Conservation (phyloP, 1,284 basidiomycete species). For the Cryptococcus sp. region DNA sequence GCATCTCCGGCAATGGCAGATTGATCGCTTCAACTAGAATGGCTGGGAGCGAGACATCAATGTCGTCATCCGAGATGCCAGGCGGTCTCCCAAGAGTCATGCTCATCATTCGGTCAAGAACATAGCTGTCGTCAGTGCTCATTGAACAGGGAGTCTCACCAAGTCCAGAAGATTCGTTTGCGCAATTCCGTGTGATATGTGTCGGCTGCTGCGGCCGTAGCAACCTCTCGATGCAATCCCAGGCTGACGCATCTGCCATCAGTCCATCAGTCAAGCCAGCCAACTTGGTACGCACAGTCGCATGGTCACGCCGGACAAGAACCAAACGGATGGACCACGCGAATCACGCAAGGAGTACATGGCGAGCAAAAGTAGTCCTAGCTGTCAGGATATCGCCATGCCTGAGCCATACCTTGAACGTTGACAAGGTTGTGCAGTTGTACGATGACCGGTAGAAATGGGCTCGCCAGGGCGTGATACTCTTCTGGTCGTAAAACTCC, state of each 20-base stretch:
- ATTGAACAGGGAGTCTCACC: conserved; percentile 5
- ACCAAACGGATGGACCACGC: conserved; percentile 21
- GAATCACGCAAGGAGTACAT: conserved; percentile 21
- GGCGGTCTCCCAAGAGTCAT: conserved; percentile 17
- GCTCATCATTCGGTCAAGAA: conserved; percentile 17
- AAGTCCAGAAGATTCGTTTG: conserved; percentile 23
- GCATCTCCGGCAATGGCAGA: not conserved
- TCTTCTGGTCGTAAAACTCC: conserved; percentile 12
- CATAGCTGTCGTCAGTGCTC: conserved; percentile 9
- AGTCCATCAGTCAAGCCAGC: too few relatives aligned
- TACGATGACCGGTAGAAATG: conserved; percentile 16
- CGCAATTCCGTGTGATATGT: conserved; percentile 16
- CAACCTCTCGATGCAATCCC: conserved; percentile 12
- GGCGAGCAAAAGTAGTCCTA: conserved; percentile 17
- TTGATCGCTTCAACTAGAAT: not conserved
- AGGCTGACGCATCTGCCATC: conserved; percentile 15
- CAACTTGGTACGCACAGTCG: conserved; percentile 9
- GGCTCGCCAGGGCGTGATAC: conserved; percentile 15
- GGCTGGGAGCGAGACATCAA: conserved; percentile 17
- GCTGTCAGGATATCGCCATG: not conserved
- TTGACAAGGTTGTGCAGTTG: conserved; percentile 21
- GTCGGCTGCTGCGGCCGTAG: conserved; percentile 1
- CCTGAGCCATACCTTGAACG: conserved; percentile 14
- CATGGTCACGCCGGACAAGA: conserved; percentile 16
- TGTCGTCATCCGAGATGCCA: conserved; percentile 22